Evolutionary conservation across 2,329 filamentous ascomycete species (phyloP).

Genomic region (Penicillium frequentans): DNA sequence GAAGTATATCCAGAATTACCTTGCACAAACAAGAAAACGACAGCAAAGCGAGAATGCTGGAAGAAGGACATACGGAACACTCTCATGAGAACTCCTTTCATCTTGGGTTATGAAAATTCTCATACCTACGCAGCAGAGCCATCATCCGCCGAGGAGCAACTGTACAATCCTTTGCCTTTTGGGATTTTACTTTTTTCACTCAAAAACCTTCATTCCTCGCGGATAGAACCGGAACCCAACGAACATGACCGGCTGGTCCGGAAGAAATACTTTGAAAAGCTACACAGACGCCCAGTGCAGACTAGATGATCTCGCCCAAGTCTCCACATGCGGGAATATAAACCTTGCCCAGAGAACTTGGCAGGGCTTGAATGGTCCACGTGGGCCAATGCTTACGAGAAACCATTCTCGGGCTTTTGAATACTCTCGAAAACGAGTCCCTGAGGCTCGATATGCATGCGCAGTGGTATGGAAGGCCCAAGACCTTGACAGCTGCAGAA

Average conservation of each 20-base stretch:
- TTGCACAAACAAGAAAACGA: background rate
- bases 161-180: background rate
- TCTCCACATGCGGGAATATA: background rate
- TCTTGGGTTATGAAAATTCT: background rate
- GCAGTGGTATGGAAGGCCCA: too few species aligned
- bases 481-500: too few species aligned
- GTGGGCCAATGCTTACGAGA: background rate
- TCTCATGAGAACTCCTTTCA: background rate
- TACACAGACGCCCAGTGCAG: background rate
- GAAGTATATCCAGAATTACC: slow-evolving; percentile 1
- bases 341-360: background rate
- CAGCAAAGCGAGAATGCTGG: background rate
- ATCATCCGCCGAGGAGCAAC: background rate
- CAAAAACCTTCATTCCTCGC: background rate
- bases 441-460: too few species aligned
- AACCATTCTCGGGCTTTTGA: too few species aligned
- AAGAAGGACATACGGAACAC: background rate
- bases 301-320: background rate
- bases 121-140: background rate
- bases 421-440: too few species aligned
- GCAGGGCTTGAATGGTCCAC: background rate
- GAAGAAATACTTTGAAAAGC: background rate
- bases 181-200: background rate
- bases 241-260: background rate
- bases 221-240: background rate